Conservation (phyloP, 2,329 filamentous ascomycete genomes). For the Cladosporium cucumerinum region DNA sequence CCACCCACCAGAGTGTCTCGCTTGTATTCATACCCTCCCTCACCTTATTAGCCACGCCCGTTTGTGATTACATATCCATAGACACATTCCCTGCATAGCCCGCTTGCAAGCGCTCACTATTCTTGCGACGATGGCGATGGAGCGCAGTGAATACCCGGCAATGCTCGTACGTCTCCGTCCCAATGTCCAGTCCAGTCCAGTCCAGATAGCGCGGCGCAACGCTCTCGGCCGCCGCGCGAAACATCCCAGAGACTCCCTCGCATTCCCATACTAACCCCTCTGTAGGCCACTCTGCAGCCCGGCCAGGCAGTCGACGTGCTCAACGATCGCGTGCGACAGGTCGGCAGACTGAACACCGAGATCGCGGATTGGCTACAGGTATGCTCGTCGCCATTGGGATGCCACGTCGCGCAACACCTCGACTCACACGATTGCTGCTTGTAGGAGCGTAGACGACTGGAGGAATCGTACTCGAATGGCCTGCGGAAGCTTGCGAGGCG, state of each 20-base stretch:
- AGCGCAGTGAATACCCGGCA: constrained; percentile 85
- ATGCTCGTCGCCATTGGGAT: constrained; percentile 32
- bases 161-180: constrained; percentile 70
- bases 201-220: background rate
- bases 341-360: constrained; percentile 79
- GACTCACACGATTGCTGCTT: background rate
- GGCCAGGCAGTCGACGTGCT: constrained; percentile 76
- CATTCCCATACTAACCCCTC: background rate
- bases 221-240: background rate
- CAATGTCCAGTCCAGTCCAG: constrained; percentile 12
- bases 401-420: constrained; percentile 5
- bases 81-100: background rate
- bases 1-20: background rate
- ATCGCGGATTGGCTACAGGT: constrained; percentile 98
- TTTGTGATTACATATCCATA: background rate
- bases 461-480: constrained; percentile 82
- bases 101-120: constrained; percentile 3
- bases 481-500: constrained; percentile 72
- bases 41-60: background rate
- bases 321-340: constrained; percentile 82
- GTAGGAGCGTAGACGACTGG: constrained; percentile 87
- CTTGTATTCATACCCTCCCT: background rate
- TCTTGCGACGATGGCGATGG: constrained; percentile 49
- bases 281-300: constrained; percentile 75
- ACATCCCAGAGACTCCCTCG: constrained; percentile 3